Base-by-base conservation (phyloP, 1,284 basidiomycete genomes). In the Pisolithus thermaeus region DNA sequence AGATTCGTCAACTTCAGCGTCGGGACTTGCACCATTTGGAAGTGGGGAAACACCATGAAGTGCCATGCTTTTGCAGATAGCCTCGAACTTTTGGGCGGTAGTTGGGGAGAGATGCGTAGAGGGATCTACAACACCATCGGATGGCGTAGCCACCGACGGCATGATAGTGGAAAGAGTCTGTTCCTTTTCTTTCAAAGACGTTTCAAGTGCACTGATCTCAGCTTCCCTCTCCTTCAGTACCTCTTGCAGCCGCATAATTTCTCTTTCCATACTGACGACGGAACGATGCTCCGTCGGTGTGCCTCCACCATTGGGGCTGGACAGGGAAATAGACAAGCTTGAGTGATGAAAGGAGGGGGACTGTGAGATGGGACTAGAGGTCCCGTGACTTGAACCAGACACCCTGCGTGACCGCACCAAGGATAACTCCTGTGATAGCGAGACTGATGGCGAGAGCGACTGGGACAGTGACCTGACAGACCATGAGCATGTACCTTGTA, bases 371-470 rank as follows among this genome's bases (percentile, higher is more conserved):
- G 81, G 80, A 58, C 79, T 81, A 79, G 58, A 65, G 53, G 81
- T 83, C 60, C 79, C 81, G 65, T 83, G 78, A 67, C 83, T 87
- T 59, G 84, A 87, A 58, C 78, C 79, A 58, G 87, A 88, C 63
- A 77, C 75, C 75, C 87, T 87, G 79, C 86, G 87, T 73, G 84
- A 91, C 65, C 84, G 87, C 76, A 78, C 90, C 75, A 84, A 93
- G 60, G 87, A 94, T 58, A 94, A 83, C 81, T 96, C 92, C 90
- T 94, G 92, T 73, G 92, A 94, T 61, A 94, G 84, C 76, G 92
- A 94, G 75, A 85, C 81, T 65, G 89, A 92, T 73, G 88, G 86
- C 74, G 84, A 87, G 60, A 87, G 82, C 66, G 90, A 91, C 74
- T 88, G 87, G 74, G 87, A 90, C 59, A 83, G 81, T 80, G 89